Evolutionary conservation across 345 rosid species (phyloP), one percentile per base, ranked within the genome.

Genomic region (Rhizophora apiculata): DNA sequence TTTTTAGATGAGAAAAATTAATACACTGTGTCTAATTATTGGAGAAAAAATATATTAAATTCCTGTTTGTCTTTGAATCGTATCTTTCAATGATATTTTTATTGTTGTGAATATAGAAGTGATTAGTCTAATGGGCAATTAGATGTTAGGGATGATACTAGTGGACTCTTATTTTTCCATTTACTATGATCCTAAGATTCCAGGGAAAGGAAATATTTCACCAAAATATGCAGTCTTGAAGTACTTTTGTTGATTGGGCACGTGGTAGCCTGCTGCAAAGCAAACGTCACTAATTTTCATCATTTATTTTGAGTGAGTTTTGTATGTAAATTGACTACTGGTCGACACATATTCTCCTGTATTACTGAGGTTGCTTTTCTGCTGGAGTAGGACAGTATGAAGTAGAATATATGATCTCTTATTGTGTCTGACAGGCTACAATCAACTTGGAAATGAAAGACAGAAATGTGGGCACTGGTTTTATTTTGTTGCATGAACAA

Each of bases 371-470:
- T 62, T 66, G 21, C 37, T n/a, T 30, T 66, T 66, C 54, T 79
- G 52, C 67, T 34, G 48, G 26, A 16, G 49, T 8, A 36, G 73
- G 59, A 65, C 56, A 27, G 26, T 73, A 24, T 59, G 54, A 67
- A 26, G 37, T 26, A 62, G 56, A 37, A 29, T 58, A 3, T 49
- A 4, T 73, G 51, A 64, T 59, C 62, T 31, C 6, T 34, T 70
- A 32, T 68, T 69, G 43, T 65, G 71, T 61, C 67, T 64, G 54
- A 67, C 79, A 85, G 91, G 83, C 67, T 62, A 51, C 68, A 58
- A 62, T 29, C 54, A 72, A 56, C 68, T 22, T 57, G 52, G 70
- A 76, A 73, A 72, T 68, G 31, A 65, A 39, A 75, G 72, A 43
- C 8, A 64, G 64, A 54, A 49, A 67, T 60, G 70, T 60, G 63